Conservation (phyloP, 805 yeast genomes). For the Candida golubevii region DNA sequence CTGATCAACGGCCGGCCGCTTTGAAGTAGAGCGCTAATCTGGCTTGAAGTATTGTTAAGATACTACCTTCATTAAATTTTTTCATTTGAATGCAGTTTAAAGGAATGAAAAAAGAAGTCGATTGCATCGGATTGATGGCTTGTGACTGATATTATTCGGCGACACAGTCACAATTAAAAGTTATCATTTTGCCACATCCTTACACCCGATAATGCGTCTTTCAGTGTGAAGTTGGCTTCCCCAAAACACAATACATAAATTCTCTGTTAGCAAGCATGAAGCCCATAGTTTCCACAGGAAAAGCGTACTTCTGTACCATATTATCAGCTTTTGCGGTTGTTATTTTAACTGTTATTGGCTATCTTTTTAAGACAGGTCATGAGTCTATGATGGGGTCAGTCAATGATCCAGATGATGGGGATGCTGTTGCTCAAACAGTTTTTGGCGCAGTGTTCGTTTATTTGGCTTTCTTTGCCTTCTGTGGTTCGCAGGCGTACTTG, state of each 20-base stretch:
- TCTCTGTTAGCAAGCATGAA: constrained; percentile 27
- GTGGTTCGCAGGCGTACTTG: constrained; percentile 78
- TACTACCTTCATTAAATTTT: too few relatives aligned
- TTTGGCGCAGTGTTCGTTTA: constrained; percentile 87
- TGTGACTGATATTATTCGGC: too few relatives aligned
- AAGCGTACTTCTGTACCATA: constrained; percentile 94
- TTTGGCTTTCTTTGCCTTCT: constrained; percentile 73
- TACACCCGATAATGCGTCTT: neutral
- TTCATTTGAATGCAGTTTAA: too few relatives aligned
- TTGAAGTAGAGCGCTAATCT: too few relatives aligned
- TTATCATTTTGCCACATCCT: neutral
- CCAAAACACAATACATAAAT: too few relatives aligned
- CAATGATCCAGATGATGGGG: constrained; percentile 88
- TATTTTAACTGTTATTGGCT: constrained; percentile 80
- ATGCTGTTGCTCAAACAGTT: constrained; percentile 87
- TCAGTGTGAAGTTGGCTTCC: too few relatives aligned
- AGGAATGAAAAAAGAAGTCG: too few relatives aligned
- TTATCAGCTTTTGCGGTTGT: constrained; percentile 89
- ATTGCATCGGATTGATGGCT: too few relatives aligned
- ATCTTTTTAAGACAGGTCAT: constrained; percentile 71
- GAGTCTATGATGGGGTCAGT: constrained; percentile 92
- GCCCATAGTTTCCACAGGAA: constrained; percentile 53
- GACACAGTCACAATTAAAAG: too few relatives aligned
- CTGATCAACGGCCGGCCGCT: too few relatives aligned
- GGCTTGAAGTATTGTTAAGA: too few relatives aligned